Evolutionary conservation across 139 green algal genomes (phyloP), one percentile per base, ranked within the genome.

Genomic region (Micractinium sp.): DNA sequence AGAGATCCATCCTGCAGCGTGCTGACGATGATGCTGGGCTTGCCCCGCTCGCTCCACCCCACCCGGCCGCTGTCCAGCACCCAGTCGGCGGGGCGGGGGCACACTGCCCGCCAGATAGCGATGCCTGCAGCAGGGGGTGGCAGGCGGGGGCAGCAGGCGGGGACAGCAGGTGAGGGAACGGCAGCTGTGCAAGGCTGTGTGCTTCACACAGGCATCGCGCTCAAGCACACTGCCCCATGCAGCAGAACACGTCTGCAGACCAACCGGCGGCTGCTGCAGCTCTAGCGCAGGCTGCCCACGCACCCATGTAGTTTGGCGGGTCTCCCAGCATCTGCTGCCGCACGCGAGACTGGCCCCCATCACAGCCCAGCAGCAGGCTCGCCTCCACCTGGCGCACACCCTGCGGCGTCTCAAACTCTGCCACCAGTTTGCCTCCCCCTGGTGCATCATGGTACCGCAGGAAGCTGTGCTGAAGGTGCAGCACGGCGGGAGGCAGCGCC

Each of bases 101-200:
- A 63, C 60, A 87, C 82, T 0, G 82, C 82, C 13, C 82, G 61
- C 82, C 82, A 87, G 60, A 87, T 87, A 60, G 82, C 82, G 15
- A 77, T 60, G 33, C 82, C 82, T 87, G 82, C 82, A 35, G 38
- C 3, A 20, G 69, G 2, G 27, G 29, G 69, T 2, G 27, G 29
- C 27, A 35, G 29, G 27, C 27, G 27, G 69, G 69, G 69, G 47
- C 47, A 56, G 47, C 7, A 56, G 47, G 47, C 47, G 47, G 47
- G 47, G 47, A 9, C 5, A 56, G 47, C 47, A 56, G 47, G 5
- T 56, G 47, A 56, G 47, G 5, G 47, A n/a, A n/a, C 47, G 47
- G 47, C 47, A 56, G 47, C n/a, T n/a, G n/a, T n/a, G n/a, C n/a
- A n/a, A n/a, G n/a, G n/a, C n/a, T n/a, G n/a, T n/a, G n/a, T n/a